These are phyloP conservation scores for Periconia digitata DNA, from an alignment of 2,329 filamentous ascomycete species.

Conservation along the genomic window DNA sequence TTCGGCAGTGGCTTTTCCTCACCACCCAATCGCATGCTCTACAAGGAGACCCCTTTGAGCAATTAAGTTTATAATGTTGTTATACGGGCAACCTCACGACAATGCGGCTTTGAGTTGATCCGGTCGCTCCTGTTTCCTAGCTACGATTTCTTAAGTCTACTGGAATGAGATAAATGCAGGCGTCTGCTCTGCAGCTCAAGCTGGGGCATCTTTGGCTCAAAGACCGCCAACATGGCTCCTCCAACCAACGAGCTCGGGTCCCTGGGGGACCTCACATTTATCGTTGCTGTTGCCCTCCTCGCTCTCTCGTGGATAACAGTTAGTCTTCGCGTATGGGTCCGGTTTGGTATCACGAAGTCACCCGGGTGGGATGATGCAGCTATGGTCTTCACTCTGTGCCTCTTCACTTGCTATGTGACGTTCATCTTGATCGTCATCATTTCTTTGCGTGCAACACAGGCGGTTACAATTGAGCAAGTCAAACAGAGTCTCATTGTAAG, in stretches of 20 bases:
- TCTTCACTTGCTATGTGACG: conserved; percentile 32
- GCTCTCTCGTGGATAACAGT: conserved; percentile 31
- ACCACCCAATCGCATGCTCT: conserved; percentile 1
- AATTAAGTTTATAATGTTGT: conserved; percentile 18
- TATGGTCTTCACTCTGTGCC: conserved; percentile 31
- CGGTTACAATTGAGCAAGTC: conserved; percentile 9
- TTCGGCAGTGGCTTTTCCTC: conserved; percentile 6
- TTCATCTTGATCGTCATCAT: conserved; percentile 26
- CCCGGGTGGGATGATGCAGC: conserved; percentile 38
- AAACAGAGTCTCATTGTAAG: background rate
- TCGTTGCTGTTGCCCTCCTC: conserved; percentile 29
- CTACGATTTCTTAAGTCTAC: background rate
- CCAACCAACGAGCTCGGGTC: conserved; percentile 16
- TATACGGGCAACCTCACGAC: conserved; percentile 8
- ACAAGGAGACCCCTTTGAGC: background rate
- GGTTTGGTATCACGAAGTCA: conserved; percentile 34
- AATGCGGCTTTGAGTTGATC: conserved; percentile 11
- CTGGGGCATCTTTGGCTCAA: background rate
- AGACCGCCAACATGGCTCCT: conserved; percentile 5
- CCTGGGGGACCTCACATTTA: conserved; percentile 21
- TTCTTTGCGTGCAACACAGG: conserved; percentile 9
- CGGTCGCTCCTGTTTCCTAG: conserved; percentile 6
- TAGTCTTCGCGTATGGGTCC: conserved; percentile 35
- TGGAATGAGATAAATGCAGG: background rate
- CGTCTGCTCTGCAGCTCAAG: background rate